phyloP scores from a whole-genome alignment of 495 filamentous ascomycete species.

The Lasiosphaeris hirsuta region DNA sequence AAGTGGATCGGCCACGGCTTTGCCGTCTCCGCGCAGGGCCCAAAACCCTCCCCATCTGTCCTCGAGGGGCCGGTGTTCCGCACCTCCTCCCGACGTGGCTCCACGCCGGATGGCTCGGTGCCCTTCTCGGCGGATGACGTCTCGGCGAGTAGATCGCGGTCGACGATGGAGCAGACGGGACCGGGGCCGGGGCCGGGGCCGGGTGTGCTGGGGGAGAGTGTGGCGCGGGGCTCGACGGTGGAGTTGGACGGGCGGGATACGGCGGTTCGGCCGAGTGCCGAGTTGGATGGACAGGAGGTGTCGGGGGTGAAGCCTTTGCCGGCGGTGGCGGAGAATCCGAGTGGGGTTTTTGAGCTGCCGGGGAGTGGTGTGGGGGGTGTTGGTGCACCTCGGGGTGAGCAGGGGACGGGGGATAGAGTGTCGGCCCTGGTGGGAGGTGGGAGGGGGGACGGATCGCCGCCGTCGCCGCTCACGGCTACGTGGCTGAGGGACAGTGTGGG shows the following conservation, averaged over 20 bases:
- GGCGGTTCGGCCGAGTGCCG: constrained; percentile 6
- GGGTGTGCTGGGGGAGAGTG: no score
- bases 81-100: constrained; percentile 15
- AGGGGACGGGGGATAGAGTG: no score
- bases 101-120: constrained; percentile 12
- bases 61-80: constrained; percentile 22
- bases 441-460: no score
- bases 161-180: constrained; percentile 8
- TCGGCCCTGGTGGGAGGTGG: no score
- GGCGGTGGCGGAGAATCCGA: constrained; percentile 7
- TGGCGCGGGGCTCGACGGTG: constrained; percentile 6
- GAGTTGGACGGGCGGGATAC: constrained; percentile 24
- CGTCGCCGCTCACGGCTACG: no score
- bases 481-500: no score
- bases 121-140: constrained; percentile 16
- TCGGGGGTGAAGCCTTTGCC: constrained; percentile 3
- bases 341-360: constrained; percentile 15
- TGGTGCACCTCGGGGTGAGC: no score
- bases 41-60: no score
- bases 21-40: constrained; percentile 10
- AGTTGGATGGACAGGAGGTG: constrained; percentile 17
- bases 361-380: background rate
- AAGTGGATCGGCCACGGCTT: constrained; percentile 21
- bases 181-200: constrained; percentile 1
- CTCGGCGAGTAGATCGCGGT: constrained; percentile 1